Evolutionary conservation across 2,329 filamentous ascomycete genomes (phyloP).

Genomic region (Aquanectria penicillioides): DNA sequence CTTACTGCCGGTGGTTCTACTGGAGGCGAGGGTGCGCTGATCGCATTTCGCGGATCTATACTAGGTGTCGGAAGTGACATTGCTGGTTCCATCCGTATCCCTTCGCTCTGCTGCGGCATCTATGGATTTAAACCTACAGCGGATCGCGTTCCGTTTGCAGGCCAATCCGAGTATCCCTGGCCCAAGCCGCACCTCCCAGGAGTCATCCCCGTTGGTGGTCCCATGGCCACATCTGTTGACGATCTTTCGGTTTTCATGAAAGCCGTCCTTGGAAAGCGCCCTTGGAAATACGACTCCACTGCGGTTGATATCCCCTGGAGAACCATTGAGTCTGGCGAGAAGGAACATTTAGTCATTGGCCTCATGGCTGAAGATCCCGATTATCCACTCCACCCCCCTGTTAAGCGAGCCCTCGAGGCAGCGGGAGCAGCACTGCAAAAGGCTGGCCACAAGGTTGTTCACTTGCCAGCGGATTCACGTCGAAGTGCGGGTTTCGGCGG

Average conservation of each 20-base stretch:
- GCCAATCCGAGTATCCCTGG: slow-evolving; percentile 34
- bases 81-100: slow-evolving; percentile 60
- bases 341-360: slow-evolving; percentile 55
- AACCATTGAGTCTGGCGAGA: slow-evolving; percentile 26
- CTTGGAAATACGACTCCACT: slow-evolving; percentile 57
- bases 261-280: slow-evolving; percentile 49
- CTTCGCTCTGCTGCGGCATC: slow-evolving; percentile 64
- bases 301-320: slow-evolving; percentile 59
- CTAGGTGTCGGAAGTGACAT: slow-evolving; percentile 41
- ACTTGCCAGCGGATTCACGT: slow-evolving; percentile 39
- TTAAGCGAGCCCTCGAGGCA: slow-evolving; percentile 55
- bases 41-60: slow-evolving; percentile 36
- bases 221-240: slow-evolving; percentile 52
- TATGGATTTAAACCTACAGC: slow-evolving; percentile 66
- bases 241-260: slow-evolving; percentile 45
- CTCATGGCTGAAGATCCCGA: slow-evolving; percentile 57
- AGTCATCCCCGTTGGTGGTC: slow-evolving; percentile 53
- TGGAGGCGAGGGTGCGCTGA: slow-evolving; percentile 36
- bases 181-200: slow-evolving; percentile 28
- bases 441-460: slow-evolving; percentile 57
- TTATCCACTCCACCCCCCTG: slow-evolving; percentile 61
- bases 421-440: slow-evolving; percentile 50
- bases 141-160: slow-evolving; percentile 61
- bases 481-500: slow-evolving; percentile 22
- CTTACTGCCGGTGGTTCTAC: slow-evolving; percentile 41